Conservation (phyloP, 345 rosid genomes). For the Gossypium sturtianum region DNA sequence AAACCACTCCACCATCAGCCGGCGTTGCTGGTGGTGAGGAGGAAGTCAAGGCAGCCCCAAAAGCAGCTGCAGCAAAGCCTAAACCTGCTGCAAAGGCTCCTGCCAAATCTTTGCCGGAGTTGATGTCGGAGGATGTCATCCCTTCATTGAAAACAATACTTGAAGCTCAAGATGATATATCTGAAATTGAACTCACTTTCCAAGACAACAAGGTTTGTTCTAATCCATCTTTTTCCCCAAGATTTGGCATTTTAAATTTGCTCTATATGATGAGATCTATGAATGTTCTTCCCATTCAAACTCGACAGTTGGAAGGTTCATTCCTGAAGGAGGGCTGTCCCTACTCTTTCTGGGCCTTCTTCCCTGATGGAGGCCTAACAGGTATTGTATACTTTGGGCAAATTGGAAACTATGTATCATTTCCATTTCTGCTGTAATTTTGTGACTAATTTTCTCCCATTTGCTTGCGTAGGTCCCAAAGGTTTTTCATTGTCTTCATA, state of each 20-base stretch:
- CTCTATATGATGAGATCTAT: background rate
- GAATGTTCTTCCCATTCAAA: background rate
- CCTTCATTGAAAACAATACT: slow-evolving; percentile 61
- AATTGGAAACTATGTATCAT: background rate
- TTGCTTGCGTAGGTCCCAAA: slow-evolving; percentile 52
- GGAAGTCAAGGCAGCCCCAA: slow-evolving; percentile 30
- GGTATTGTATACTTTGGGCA: slow-evolving; percentile 26
- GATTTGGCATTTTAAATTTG: background rate
- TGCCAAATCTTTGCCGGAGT: slow-evolving; percentile 50
- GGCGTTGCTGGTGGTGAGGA: slow-evolving; percentile 38
- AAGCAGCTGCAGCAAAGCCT: slow-evolving; percentile 47
- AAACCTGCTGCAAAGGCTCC: slow-evolving; percentile 69
- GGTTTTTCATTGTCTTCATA: slow-evolving; percentile 78
- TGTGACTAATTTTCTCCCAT: background rate
- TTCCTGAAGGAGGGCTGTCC: slow-evolving; percentile 54
- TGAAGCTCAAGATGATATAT: slow-evolving; percentile 60
- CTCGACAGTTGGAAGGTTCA: slow-evolving; percentile 68
- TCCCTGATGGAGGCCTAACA: slow-evolving; percentile 63
- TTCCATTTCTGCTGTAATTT: background rate
- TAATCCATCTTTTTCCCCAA: background rate
- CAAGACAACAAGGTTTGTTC: slow-evolving; percentile 64
- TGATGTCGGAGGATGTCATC: slow-evolving; percentile 93
- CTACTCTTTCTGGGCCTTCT: slow-evolving; percentile 87
- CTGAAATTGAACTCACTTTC: slow-evolving; percentile 58
- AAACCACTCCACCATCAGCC: background rate